These are phyloP conservation scores for Neurospora sp. DNA, from an alignment of 495 filamentous ascomycete genomes.

Conservation along the genomic window DNA sequence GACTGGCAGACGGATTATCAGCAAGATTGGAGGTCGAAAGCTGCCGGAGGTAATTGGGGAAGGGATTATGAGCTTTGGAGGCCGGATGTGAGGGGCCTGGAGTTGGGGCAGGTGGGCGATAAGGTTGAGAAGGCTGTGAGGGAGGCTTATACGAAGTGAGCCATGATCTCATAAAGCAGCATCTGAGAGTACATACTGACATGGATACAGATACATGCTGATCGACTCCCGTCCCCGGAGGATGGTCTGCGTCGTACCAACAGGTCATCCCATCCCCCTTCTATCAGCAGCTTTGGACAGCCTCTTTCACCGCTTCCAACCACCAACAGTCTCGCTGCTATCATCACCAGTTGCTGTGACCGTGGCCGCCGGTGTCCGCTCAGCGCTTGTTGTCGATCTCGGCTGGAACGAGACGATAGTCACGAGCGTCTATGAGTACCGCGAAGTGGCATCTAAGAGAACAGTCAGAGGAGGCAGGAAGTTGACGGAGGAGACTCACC, in stretches of 20 bases:
- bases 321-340: slow-evolving; percentile 72
- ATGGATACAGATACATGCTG: slow-evolving; percentile 51
- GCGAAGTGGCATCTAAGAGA: slow-evolving; percentile 57
- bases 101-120: slow-evolving; percentile 74
- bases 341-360: slow-evolving; percentile 60
- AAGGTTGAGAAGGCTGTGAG: slow-evolving; percentile 78
- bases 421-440: slow-evolving; percentile 78
- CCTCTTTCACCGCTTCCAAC: slow-evolving; percentile 68
- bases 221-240: slow-evolving; percentile 66
- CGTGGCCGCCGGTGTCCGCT: slow-evolving; percentile 72
- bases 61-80: slow-evolving; percentile 72
- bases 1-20: slow-evolving; percentile 52
- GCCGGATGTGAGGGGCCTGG: slow-evolving; percentile 57
- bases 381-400: slow-evolving; percentile 74
- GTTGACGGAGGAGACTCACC: slow-evolving; percentile 58
- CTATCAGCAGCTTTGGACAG: slow-evolving; percentile 64
- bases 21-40: slow-evolving; percentile 33
- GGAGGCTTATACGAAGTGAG: slow-evolving; percentile 69
- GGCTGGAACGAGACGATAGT: slow-evolving; percentile 84
- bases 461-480: slow-evolving; percentile 65
- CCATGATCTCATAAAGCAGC: no score
- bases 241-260: slow-evolving; percentile 62
- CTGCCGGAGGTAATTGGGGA: slow-evolving; percentile 49
- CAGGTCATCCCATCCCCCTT: slow-evolving; percentile 66
- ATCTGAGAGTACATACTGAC: not conserved